Conservation (phyloP, 2,329 filamentous ascomycete genomes). For the Sporothrix schenckii region DNA sequence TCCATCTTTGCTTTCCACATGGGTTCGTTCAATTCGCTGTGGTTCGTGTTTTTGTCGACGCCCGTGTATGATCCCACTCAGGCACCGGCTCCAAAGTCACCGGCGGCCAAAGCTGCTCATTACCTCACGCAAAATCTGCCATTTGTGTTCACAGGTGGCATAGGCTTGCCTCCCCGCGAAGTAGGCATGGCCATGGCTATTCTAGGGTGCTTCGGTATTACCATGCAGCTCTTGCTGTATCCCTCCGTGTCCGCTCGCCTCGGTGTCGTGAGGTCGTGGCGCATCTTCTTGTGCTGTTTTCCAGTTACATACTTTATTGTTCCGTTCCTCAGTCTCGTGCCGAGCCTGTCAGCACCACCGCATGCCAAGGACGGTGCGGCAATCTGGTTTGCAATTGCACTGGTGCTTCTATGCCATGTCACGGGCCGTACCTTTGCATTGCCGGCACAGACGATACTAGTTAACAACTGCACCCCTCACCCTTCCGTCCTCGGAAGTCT, state of each 20-base stretch:
- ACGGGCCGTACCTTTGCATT: slow-evolving; percentile 70
- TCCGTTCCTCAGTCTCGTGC: slow-evolving; percentile 72
- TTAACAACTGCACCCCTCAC: slow-evolving; percentile 63
- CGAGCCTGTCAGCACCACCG: slow-evolving; percentile 56
- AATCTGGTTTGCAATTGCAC: slow-evolving; percentile 67
- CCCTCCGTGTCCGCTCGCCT: slow-evolving; percentile 66
- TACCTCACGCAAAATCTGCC: slow-evolving; percentile 49
- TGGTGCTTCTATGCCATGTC: slow-evolving; percentile 69
- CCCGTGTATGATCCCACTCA: slow-evolving; percentile 58
- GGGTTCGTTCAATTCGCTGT: slow-evolving; percentile 75
- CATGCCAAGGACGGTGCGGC: slow-evolving; percentile 55
- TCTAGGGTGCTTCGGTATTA: slow-evolving; percentile 74
- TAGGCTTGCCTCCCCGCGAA: slow-evolving; percentile 70
- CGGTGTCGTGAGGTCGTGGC: slow-evolving; percentile 70
- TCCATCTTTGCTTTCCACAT: slow-evolving; percentile 73
- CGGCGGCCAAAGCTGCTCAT: slow-evolving; percentile 32
- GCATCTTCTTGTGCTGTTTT: slow-evolving; percentile 69
- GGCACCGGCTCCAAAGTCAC: slow-evolving; percentile 37
- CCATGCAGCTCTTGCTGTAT: slow-evolving; percentile 72
- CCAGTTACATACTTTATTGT: slow-evolving; percentile 69
- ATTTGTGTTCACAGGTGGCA: slow-evolving; percentile 71
- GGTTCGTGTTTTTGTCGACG: slow-evolving; percentile 76
- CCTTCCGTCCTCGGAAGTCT: slow-evolving; percentile 61
- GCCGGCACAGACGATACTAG: slow-evolving; percentile 60
- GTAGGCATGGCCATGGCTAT: slow-evolving; percentile 80